phyloP scores from a whole-genome alignment of 345 rosid species.

The Arabidopsis suecica region DNA sequence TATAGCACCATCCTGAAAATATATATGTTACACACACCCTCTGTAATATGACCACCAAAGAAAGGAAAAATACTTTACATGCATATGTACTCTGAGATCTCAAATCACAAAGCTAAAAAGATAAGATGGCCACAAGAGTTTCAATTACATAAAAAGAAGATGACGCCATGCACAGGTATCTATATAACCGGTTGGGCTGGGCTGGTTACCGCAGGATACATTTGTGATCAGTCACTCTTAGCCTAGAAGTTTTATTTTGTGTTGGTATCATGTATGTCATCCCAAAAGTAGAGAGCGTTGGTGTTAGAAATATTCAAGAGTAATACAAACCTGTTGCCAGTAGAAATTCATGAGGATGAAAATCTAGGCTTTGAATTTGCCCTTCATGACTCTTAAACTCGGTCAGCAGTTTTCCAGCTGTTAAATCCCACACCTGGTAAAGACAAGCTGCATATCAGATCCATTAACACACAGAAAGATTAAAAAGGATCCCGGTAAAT shows the following conservation, averaged over 20 bases:
- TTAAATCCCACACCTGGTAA: conserved; percentile 94
- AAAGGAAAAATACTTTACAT: background rate
- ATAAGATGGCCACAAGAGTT: conserved; percentile 1
- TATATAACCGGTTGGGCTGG: background rate
- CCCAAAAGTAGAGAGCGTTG: background rate
- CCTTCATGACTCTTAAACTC: conserved; percentile 96
- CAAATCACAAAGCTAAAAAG: background rate
- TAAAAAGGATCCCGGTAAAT: background rate
- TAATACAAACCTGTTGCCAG: conserved; percentile 85
- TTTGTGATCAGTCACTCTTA: conserved; percentile 12
- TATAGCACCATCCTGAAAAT: conserved; percentile 2
- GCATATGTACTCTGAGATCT: conserved; percentile 15
- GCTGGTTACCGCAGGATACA: conserved; percentile 20
- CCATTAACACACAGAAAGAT: conserved; percentile 5
- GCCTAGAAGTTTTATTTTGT: background rate
- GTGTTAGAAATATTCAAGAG: conserved; percentile 5
- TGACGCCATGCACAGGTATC: conserved; percentile 17
- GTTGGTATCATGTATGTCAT: conserved; percentile 1
- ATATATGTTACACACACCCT: conserved; percentile 11
- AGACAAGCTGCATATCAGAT: conserved; percentile 31
- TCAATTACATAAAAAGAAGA: background rate
- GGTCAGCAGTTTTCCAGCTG: conserved; percentile 94
- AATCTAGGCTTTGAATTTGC: conserved; percentile 94
- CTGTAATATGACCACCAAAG: conserved; percentile 13
- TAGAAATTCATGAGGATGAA: conserved; percentile 96